These are phyloP conservation scores for Blastobotrys peoriensis DNA, from an alignment of 805 yeast species.

Conservation along the genomic window DNA sequence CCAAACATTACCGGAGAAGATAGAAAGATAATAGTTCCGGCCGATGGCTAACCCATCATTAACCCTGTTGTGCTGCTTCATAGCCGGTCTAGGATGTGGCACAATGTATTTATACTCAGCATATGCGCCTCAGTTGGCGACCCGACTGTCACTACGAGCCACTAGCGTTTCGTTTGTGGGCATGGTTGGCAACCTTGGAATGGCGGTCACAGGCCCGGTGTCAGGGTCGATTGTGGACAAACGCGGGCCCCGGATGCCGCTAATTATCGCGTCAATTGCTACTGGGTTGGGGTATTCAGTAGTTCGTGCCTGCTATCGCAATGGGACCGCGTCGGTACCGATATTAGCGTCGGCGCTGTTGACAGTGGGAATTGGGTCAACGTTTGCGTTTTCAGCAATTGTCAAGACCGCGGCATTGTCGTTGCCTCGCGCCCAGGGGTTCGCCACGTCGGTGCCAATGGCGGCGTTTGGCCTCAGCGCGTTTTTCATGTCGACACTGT, in stretches of 20 bases:
- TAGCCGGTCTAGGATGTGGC: slow-evolving; percentile 54
- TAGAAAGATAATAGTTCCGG: no score
- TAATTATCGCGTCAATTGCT: slow-evolving; percentile 43
- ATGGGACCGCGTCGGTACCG: slow-evolving; percentile 31
- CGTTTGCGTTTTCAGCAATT: slow-evolving; percentile 56
- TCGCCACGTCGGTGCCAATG: slow-evolving; percentile 69
- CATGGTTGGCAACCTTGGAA: slow-evolving; percentile 60
- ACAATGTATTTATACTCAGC: slow-evolving; percentile 72
- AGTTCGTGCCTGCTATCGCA: slow-evolving; percentile 45
- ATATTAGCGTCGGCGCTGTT: slow-evolving; percentile 42
- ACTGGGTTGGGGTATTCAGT: slow-evolving; percentile 53
- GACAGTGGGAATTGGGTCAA: slow-evolving; percentile 62
- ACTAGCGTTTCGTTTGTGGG: slow-evolving; percentile 61
- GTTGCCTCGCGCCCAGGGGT: slow-evolving; percentile 61
- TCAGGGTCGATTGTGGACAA: slow-evolving; percentile 62
- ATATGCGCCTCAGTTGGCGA: slow-evolving; percentile 71
- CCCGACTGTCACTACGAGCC: slow-evolving; percentile 50
- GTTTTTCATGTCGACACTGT: slow-evolving; percentile 53
- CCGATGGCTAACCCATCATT: neutral
- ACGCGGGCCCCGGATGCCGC: slow-evolving; percentile 47
- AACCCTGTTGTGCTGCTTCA: neutral
- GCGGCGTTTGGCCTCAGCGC: slow-evolving; percentile 74
- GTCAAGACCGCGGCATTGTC: slow-evolving; percentile 69
- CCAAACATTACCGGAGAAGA: no score
- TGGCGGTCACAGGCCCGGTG: slow-evolving; percentile 59